These are phyloP conservation scores for Sphagnurus paluster DNA, from an alignment of 1,284 basidiomycete genomes.

Conservation along the genomic window DNA sequence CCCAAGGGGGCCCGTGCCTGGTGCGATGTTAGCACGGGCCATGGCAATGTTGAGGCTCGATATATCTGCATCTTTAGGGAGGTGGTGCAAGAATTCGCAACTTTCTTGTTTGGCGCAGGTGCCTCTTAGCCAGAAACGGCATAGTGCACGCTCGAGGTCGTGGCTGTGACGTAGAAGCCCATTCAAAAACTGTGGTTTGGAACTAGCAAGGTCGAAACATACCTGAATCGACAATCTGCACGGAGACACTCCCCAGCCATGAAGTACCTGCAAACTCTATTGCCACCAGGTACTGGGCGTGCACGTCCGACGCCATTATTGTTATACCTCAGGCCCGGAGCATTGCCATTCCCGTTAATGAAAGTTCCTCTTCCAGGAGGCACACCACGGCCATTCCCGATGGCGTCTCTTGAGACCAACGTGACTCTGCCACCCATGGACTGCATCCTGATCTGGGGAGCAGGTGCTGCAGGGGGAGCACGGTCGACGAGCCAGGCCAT, in stretches of 20 bases:
- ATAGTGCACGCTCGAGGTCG: conserved; percentile 89
- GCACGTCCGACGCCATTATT: conserved; percentile 42
- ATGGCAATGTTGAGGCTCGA: conserved; percentile 69
- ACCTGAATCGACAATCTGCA: conserved; percentile 98
- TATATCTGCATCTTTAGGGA: conserved; percentile 80
- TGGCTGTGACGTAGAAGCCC: conserved; percentile 51
- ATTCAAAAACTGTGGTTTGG: background rate
- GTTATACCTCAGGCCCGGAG: conserved; percentile 50
- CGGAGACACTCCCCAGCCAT: conserved; percentile 94
- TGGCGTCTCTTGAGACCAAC: conserved; percentile 54
- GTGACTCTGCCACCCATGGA: conserved; percentile 63
- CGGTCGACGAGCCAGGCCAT: conserved; percentile 92
- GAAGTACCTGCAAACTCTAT: conserved; percentile 93
- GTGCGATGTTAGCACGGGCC: conserved; percentile 63
- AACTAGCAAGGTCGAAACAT: conserved; percentile 9
- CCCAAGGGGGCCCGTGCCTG: conserved; percentile 35
- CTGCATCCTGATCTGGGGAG: conserved; percentile 53
- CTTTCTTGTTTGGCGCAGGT: conserved; percentile 93
- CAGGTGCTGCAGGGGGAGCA: conserved; percentile 43
- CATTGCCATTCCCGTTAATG: conserved; percentile 30
- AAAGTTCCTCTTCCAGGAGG: conserved; percentile 26
- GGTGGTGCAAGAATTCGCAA: conserved; percentile 88
- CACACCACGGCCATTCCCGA: conserved; percentile 45
- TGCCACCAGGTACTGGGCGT: conserved; percentile 58
- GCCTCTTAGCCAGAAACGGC: conserved; percentile 97